phyloP scores from a whole-genome alignment of 2,329 filamentous ascomycete genomes.

The Colletotrichum ledebouriae region DNA sequence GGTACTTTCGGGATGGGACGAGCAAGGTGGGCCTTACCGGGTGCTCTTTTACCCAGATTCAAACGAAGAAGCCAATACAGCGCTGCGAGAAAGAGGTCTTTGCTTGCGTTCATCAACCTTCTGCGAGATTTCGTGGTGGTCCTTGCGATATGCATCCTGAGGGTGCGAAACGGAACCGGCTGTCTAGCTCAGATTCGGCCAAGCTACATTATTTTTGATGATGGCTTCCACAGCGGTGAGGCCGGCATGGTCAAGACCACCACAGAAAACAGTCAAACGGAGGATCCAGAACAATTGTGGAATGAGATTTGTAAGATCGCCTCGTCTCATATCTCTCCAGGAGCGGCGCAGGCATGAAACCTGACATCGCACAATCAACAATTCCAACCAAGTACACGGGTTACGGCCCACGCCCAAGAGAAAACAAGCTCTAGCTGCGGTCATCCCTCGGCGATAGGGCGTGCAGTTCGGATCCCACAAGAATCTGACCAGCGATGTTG shows the following conservation, averaged over 20 bases:
- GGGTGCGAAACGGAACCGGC: slow-evolving; percentile 39
- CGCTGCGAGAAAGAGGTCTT: neutral
- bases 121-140: neutral
- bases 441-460: neutral
- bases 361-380: slow-evolving; percentile 7
- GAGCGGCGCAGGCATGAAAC: neutral
- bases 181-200: neutral
- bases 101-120: slow-evolving; percentile 1
- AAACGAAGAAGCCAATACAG: slow-evolving; percentile 4
- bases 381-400: slow-evolving; percentile 1
- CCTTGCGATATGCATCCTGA: neutral
- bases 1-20: neutral
- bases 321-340: neutral
- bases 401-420: slow-evolving; percentile 15
- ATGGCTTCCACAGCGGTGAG: neutral
- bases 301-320: slow-evolving; percentile 12
- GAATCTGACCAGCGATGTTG: neutral
- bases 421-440: slow-evolving; percentile 4
- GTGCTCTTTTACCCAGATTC: slow-evolving; percentile 24
- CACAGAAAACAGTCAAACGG: slow-evolving; percentile 2
- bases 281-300: slow-evolving; percentile 29
- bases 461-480: neutral
- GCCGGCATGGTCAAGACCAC: neutral
- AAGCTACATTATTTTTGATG: slow-evolving; percentile 20
- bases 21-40: neutral